These are phyloP conservation scores for Aspergillus conjunctus DNA, from an alignment of 495 filamentous ascomycete genomes.

Conservation along the genomic window DNA sequence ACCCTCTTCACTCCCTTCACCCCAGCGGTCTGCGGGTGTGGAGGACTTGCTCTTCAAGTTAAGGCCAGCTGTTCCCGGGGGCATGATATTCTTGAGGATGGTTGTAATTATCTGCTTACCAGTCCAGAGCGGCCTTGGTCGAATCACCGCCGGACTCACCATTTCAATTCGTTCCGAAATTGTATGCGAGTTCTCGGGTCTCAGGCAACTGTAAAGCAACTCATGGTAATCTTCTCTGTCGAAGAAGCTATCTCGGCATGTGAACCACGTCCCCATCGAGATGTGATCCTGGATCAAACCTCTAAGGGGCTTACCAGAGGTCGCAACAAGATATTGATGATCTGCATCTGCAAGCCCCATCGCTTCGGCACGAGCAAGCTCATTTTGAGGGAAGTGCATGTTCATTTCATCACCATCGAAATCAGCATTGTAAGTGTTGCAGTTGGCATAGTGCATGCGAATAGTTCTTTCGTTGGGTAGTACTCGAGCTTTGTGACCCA, in stretches of 20 bases:
- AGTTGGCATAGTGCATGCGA: conserved; percentile 99
- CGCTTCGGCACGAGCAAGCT: conserved; percentile 89
- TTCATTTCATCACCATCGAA: conserved; percentile 99
- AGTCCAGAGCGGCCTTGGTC: conserved; percentile 86
- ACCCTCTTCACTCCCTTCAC: conserved; percentile 68
- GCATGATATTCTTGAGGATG: conserved; percentile 87
- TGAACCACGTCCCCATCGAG: conserved; percentile 88
- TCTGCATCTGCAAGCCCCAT: conserved; percentile 92
- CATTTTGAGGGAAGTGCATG: conserved; percentile 99
- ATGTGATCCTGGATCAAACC: conserved; percentile 99
- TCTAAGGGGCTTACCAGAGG: conserved; percentile 89
- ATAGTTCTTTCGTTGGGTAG: conserved; percentile 94
- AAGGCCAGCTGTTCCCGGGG: conserved; percentile 70
- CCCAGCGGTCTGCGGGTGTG: conserved; percentile 76
- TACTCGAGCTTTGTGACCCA: conserved; percentile 93
- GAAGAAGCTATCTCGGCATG: conserved; percentile 91
- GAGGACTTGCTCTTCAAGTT: conserved; percentile 78
- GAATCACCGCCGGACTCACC: conserved; percentile 77
- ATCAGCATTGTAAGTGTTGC: conserved; percentile 99
- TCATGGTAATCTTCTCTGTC: conserved; percentile 87
- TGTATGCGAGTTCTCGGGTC: conserved; percentile 87
- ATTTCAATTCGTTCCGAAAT: conserved; percentile 69
- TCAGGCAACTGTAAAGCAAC: conserved; percentile 82
- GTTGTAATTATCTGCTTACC: conserved; percentile 97
- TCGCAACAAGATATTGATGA: conserved; percentile 93